A percentile compares a stretch with the other conserved stretches of the same genome.
These are phyloP conservation scores for Fistulinella prunicolor DNA, from an alignment of 768 basidiomycete genomes.

Conservation along the genomic window DNA sequence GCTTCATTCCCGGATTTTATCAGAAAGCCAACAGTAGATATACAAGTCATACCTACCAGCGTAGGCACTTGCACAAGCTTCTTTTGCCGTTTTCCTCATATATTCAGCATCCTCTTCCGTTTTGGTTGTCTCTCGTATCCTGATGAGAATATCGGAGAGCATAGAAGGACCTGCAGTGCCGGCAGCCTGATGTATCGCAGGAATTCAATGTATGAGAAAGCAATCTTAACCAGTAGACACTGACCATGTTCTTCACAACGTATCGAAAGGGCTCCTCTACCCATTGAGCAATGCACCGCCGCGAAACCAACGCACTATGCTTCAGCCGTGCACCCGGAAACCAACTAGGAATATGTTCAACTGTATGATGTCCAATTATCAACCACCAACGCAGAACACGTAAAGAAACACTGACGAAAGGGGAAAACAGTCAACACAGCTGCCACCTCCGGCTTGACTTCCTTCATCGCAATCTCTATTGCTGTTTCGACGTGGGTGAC, in stretches of 20 bases:
- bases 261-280: constrained; percentile 13
- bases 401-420: constrained; percentile 2
- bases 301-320: constrained; percentile 3
- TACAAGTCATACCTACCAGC: constrained; percentile 3
- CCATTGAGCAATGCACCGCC: background rate
- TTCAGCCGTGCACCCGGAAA: constrained; percentile 11
- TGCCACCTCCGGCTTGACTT: constrained; percentile 7
- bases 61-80: constrained; percentile 9
- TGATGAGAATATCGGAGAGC: constrained; percentile 10
- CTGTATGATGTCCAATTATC: background rate
- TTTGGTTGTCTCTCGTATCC: background rate
- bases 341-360: constrained; percentile 8
- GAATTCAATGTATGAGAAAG: background rate
- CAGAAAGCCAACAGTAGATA: background rate
- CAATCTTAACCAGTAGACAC: background rate
- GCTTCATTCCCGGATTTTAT: background rate
- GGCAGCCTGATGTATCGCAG: constrained; percentile 1
- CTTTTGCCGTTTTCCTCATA: constrained; percentile 3
- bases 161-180: constrained; percentile 11
- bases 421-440: constrained; percentile 9
- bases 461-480: constrained; percentile 1
- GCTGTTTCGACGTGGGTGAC: constrained; percentile 11
- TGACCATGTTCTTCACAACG: constrained; percentile 9
- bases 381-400: background rate
- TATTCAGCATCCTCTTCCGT: background rate